Evolutionary conservation across 805 yeast species (phyloP).

Genomic region (Starmerella asiatica): DNA sequence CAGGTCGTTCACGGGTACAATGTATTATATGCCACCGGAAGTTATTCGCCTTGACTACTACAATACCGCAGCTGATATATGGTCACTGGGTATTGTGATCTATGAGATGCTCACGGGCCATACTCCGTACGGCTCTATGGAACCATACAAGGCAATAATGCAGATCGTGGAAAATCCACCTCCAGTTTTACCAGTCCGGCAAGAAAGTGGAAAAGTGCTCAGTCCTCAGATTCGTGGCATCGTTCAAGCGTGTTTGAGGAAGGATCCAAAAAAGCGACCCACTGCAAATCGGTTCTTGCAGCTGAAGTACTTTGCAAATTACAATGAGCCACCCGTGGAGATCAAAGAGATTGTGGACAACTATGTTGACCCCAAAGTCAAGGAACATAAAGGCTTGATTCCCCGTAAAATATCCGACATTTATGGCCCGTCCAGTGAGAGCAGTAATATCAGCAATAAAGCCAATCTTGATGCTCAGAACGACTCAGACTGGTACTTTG

Average conservation of each 20-base stretch:
- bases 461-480: too few species aligned
- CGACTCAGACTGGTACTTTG: too few species aligned
- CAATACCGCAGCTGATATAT: slow-evolving; percentile 77
- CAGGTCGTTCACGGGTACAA: slow-evolving; percentile 84
- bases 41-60: slow-evolving; percentile 63
- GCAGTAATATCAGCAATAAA: too few species aligned
- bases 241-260: slow-evolving; percentile 50
- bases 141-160: slow-evolving; percentile 65
- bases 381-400: too few species aligned
- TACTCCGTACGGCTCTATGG: slow-evolving; percentile 63
- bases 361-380: too few species aligned
- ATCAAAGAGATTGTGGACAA: too few species aligned
- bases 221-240: slow-evolving; percentile 35
- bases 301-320: slow-evolving; percentile 19
- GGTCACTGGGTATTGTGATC: slow-evolving; percentile 91
- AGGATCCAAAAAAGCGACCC: slow-evolving; percentile 54
- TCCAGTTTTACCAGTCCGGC: slow-evolving; percentile 33
- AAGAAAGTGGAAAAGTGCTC: slow-evolving; percentile 1
- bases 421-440: too few species aligned
- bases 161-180: slow-evolving; percentile 54
- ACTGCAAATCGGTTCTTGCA: slow-evolving; percentile 43
- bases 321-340: too few species aligned
- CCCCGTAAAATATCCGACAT: too few species aligned
- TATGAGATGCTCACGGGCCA: slow-evolving; percentile 71
- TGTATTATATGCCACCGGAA: slow-evolving; percentile 99